Evolutionary conservation across 129 eudicot genomes (phyloP).

Genomic region (Escallonia herrerae): DNA sequence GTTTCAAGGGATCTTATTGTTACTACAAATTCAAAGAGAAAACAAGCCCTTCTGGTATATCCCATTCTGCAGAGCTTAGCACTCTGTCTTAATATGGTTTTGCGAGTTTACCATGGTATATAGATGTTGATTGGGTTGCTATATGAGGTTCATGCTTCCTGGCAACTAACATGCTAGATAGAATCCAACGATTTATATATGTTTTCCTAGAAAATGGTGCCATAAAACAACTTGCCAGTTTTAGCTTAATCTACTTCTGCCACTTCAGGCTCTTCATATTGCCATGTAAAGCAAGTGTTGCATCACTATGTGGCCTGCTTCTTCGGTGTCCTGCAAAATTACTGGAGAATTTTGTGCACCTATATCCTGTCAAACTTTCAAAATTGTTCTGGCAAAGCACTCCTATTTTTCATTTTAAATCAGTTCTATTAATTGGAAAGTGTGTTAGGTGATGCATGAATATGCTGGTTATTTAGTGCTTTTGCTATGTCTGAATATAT

Average conservation of each 20-base stretch:
- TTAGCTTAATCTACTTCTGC: neutral
- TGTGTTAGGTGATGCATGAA: no score
- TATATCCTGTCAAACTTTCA: neutral
- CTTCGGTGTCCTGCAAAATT: neutral
- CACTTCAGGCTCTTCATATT: neutral
- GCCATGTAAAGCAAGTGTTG: neutral
- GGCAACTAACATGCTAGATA: neutral
- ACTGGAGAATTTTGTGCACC: neutral
- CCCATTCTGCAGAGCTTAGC: slow-evolving; percentile 4
- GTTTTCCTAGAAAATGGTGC: no score
- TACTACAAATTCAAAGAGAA: slow-evolving; percentile 69
- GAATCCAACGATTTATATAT: neutral
- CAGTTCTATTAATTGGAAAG: no score
- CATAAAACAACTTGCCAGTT: no score
- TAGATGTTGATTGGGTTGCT: neutral
- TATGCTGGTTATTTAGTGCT: no score
- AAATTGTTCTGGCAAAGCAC: neutral
- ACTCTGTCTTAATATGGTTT: neutral
- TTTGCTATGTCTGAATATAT: no score
- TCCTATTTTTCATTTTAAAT: no score
- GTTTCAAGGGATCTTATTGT: slow-evolving; percentile 98
- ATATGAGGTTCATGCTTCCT: neutral
- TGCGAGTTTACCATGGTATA: neutral
- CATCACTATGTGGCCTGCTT: neutral
- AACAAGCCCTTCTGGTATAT: slow-evolving; percentile 84